These are phyloP conservation scores for Epichloe coenophiala DNA, from an alignment of 2,329 filamentous ascomycete species.

Conservation along the genomic window DNA sequence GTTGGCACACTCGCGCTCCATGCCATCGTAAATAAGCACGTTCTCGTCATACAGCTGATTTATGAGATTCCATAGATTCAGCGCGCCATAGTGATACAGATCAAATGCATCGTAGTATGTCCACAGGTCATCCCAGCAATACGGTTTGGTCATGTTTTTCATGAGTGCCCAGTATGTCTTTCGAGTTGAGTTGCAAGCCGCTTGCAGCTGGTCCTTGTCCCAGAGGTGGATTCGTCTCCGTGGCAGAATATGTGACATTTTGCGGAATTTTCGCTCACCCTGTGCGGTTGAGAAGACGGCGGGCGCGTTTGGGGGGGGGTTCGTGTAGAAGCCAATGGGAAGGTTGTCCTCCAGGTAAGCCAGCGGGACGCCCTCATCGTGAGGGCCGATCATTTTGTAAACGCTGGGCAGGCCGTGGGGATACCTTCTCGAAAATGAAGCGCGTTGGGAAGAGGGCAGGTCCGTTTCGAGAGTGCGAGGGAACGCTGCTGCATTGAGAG, in stretches of 20 bases:
- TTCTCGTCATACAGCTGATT: slow-evolving; percentile 29
- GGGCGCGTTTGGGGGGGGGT: slow-evolving; percentile 14
- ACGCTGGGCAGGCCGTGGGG: slow-evolving; percentile 21
- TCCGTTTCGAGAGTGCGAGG: slow-evolving; percentile 12
- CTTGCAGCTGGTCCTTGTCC: slow-evolving; percentile 25
- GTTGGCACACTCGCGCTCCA: slow-evolving; percentile 12
- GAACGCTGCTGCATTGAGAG: slow-evolving; percentile 6
- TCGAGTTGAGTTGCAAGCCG: slow-evolving; percentile 25
- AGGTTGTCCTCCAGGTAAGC: slow-evolving; percentile 24
- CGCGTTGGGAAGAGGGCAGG: slow-evolving; percentile 12
- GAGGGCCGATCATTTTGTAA: slow-evolving; percentile 20
- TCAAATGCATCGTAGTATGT: slow-evolving; percentile 34
- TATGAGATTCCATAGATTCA: slow-evolving; percentile 35
- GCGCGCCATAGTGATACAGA: slow-evolving; percentile 31
- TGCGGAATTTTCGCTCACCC: slow-evolving; percentile 17
- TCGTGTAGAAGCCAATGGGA: slow-evolving; percentile 23
- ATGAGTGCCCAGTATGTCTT: slow-evolving; percentile 22
- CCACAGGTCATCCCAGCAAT: slow-evolving; percentile 29
- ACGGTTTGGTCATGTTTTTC: slow-evolving; percentile 17
- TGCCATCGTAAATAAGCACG: slow-evolving; percentile 15
- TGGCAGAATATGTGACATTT: slow-evolving; percentile 15
- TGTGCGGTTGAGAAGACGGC: slow-evolving; percentile 27
- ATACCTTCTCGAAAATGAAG: slow-evolving; percentile 18
- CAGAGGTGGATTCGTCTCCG: slow-evolving; percentile 22
- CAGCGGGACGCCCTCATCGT: slow-evolving; percentile 12